phyloP scores from a whole-genome alignment of 2,329 filamentous ascomycete genomes.

The Cercospora citrullina region DNA sequence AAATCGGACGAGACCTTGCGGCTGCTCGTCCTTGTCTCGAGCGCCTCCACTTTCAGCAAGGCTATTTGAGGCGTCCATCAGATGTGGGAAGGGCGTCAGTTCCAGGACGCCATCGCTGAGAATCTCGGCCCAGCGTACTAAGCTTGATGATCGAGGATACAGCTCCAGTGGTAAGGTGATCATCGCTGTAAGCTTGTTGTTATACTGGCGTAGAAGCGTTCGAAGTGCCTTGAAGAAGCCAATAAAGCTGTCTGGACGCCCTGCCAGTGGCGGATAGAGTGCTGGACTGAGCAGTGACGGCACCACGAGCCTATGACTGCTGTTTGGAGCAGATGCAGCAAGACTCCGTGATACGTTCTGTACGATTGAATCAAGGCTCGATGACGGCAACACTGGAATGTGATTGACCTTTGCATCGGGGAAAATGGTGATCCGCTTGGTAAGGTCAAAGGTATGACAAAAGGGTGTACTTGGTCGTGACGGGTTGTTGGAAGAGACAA shows the following conservation, averaged over 20 bases:
- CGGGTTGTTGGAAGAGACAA: constrained; percentile 12
- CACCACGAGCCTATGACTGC: constrained; percentile 78
- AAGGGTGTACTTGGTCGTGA: constrained; percentile 40
- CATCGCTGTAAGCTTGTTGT: constrained; percentile 67
- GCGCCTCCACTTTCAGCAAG: constrained; percentile 50
- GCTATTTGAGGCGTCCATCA: constrained; percentile 51
- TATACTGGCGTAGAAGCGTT: constrained; percentile 68
- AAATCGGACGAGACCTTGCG: constrained; percentile 81
- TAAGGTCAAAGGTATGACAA: constrained; percentile 55
- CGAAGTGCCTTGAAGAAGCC: constrained; percentile 79
- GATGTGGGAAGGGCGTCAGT: constrained; percentile 71
- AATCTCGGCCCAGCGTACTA: constrained; percentile 83
- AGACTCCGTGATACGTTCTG: constrained; percentile 58
- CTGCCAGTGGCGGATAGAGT: constrained; percentile 69
- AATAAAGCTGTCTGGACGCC: constrained; percentile 70
- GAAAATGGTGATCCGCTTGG: constrained; percentile 50
- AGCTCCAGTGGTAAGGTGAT: constrained; percentile 78
- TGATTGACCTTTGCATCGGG: constrained; percentile 45
- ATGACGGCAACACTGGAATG: constrained; percentile 64
- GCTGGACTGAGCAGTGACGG: constrained; percentile 85
- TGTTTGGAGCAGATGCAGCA: constrained; percentile 57
- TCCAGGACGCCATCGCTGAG: constrained; percentile 85
- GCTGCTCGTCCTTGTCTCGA: constrained; percentile 67
- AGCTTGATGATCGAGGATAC: constrained; percentile 70
- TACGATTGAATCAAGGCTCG: constrained; percentile 65